Evolutionary conservation across 345 rosid genomes (phyloP).

Genomic region (Brassica rapa): DNA sequence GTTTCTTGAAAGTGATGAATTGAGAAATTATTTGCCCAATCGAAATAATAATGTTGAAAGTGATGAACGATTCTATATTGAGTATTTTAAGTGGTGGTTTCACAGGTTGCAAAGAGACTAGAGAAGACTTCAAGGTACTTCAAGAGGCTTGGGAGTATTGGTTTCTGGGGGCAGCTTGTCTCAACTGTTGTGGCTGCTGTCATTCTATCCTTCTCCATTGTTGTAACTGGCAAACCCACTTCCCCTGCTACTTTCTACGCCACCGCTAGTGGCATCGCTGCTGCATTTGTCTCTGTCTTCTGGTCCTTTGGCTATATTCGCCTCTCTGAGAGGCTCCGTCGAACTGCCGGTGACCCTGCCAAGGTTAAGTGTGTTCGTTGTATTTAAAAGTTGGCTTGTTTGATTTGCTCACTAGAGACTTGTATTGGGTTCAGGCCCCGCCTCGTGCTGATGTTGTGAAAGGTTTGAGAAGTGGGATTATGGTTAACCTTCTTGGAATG

Average conservation of each 20-base stretch:
- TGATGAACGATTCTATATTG: not conserved
- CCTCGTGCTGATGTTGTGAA: constrained; percentile 96
- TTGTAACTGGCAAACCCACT: constrained; percentile 73
- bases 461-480: constrained; percentile 81
- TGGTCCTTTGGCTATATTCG: constrained; percentile 96
- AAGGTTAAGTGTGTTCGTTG: constrained; percentile 53
- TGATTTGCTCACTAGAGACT: not conserved
- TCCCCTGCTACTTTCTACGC: constrained; percentile 87
- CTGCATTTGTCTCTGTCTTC: constrained; percentile 84
- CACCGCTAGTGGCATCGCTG: constrained; percentile 86
- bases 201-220: constrained; percentile 83
- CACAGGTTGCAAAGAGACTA: constrained; percentile 88
- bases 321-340: constrained; percentile 79
- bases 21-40: constrained; percentile 3
- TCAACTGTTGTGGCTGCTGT: constrained; percentile 85
- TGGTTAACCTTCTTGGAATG: constrained; percentile 85
- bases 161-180: constrained; percentile 96
- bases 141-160: constrained; percentile 83
- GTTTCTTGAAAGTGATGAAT: too few relatives aligned
- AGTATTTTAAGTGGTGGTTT: not conserved
- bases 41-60: not conserved
- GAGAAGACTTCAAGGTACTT: constrained; percentile 90
- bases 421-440: constrained; percentile 63
- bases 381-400: not conserved
- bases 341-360: constrained; percentile 78